Base-by-base conservation (phyloP, 2,329 filamentous ascomycete species). In the Fusarium nurragi region DNA sequence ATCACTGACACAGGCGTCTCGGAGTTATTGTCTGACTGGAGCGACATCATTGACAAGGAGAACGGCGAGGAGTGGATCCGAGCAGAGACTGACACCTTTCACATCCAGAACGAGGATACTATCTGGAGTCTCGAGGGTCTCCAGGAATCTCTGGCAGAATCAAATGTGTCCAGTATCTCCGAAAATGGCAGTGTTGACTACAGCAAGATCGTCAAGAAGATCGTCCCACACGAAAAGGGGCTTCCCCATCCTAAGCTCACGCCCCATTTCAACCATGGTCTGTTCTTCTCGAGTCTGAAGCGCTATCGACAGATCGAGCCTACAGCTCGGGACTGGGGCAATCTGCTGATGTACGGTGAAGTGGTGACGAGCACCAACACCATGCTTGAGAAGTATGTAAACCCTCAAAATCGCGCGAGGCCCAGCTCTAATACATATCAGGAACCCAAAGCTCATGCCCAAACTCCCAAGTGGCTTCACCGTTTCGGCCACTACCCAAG, bases 301-400 rank as follows among this genome's bases (percentile, higher is more conserved):
- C 79, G 86, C 23, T 96, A 93, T 73, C 87, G 90, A 49, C 67
- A 71, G 25, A 75, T 75, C 6, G 83, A 85, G 44, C 82, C 84
- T 3, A 84, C 86, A 41, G 84, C 87, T 0, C 80, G 85, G 5
- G 79, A 86, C 22, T 98, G 96, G 82, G 95, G 95, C 6, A 86
- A 88, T 47, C 80, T 86, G 47, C 77, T 99, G 5, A 81, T 98
- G 65, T 98, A 98, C 73, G 94, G 91, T 50, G 93, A 97, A 75
- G 93, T 97, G 8, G 84, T 97, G 16, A 97, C 94, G 4, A 97
- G 93, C 75, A 99, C 95, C 25, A 97, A 94, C 77, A 97, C 94
- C 0, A 82, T 98, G 6, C 84, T 97, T 8, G 95, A 98, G 72
- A 97, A 95, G 90, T 91, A 76, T 65, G 79, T 69, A 4, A 0